phyloP scores from a whole-genome alignment of 371 early-diverging fungal genomes.

The Dichotomocladium elegans region DNA sequence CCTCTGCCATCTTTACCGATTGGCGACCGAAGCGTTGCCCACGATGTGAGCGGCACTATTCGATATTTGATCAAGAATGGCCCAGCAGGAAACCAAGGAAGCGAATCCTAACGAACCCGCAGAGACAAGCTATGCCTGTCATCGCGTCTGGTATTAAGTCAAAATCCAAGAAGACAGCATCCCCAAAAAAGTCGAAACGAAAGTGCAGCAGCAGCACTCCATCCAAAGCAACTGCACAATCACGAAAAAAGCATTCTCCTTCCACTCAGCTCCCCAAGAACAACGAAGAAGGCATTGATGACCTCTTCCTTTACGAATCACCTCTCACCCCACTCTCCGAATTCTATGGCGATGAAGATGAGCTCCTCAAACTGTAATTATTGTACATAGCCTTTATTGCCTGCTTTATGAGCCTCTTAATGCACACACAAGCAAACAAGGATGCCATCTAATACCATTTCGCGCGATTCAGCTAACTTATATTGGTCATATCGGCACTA shows the following conservation, averaged over 20 bases:
- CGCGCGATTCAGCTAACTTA: too few relatives aligned
- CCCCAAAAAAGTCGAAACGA: not conserved
- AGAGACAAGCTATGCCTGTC: not conserved
- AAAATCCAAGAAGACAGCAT: not conserved
- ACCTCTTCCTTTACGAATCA: not conserved
- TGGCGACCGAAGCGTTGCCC: conserved; percentile 45
- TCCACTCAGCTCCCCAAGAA: not conserved
- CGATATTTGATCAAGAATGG: conserved; percentile 44
- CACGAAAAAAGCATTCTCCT: not conserved
- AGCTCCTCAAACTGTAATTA: not conserved
- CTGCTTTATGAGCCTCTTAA: not conserved
- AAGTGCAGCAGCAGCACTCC: too few relatives aligned
- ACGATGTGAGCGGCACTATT: conserved; percentile 42
- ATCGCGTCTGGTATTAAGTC: too few relatives aligned
- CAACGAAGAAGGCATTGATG: not conserved
- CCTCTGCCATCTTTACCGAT: conserved; percentile 38
- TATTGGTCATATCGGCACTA: too few relatives aligned
- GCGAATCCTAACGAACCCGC: not conserved
- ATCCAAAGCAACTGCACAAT: too few relatives aligned
- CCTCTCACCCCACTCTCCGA: conserved; percentile 9
- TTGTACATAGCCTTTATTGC: not conserved
- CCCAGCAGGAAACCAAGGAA: conserved; percentile 11
- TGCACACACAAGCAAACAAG: too few relatives aligned
- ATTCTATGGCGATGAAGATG: conserved; percentile 7
- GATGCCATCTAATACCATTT: too few relatives aligned